Percentiles rank a stretch among this genome's conserved stretches.
These are phyloP conservation scores for Penicillium longicatenatum DNA, from an alignment of 495 filamentous ascomycete genomes.

Conservation along the genomic window DNA sequence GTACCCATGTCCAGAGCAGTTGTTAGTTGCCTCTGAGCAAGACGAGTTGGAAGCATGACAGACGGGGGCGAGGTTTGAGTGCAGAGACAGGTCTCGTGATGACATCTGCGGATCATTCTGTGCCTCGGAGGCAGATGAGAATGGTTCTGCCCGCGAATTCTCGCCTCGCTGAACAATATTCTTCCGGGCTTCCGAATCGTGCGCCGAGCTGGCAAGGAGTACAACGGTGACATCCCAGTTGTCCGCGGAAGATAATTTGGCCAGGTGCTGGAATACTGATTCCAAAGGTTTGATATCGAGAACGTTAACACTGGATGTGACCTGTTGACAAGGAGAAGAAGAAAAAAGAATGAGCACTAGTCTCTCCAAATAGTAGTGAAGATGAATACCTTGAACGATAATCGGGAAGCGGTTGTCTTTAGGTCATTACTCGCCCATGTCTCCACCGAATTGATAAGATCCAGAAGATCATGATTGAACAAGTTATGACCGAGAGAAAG, in stretches of 20 bases:
- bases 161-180: conserved; percentile 4
- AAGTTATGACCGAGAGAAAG: conserved; percentile 14
- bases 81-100: conserved; percentile 10
- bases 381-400: conserved; percentile 33
- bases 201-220: conserved; percentile 15
- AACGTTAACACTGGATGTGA: background rate
- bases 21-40: conserved; percentile 63
- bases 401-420: conserved; percentile 18
- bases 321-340: background rate
- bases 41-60: conserved; percentile 66
- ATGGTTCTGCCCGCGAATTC: background rate
- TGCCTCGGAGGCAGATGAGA: background rate
- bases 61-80: conserved; percentile 35
- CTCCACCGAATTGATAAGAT: conserved; percentile 26
- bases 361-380: background rate
- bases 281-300: conserved; percentile 17
- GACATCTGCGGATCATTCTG: conserved; percentile 13
- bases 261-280: conserved; percentile 24
- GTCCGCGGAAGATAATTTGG: conserved; percentile 15
- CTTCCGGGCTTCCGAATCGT: conserved; percentile 4
- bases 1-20: conserved; percentile 74
- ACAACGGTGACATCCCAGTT: conserved; percentile 27
- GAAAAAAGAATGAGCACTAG: background rate
- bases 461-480: conserved; percentile 20
- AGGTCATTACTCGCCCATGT: conserved; percentile 26